Evolutionary conservation across 2,329 filamentous ascomycete species (phyloP).

Genomic region (Calonectria multiphialidica): DNA sequence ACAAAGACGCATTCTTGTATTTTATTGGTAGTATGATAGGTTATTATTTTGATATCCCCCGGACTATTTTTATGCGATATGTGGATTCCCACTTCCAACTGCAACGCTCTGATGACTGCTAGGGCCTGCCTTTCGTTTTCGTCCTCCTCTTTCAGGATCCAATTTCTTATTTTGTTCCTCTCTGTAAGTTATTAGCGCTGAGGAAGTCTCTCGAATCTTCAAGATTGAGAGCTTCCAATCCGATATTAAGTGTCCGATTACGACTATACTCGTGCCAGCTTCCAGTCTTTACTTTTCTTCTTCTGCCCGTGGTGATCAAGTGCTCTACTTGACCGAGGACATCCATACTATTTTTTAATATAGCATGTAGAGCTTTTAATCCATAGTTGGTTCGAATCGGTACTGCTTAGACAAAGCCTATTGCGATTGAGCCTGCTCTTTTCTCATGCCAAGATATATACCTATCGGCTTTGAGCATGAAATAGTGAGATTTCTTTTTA

Average conservation of each 20-base stretch:
- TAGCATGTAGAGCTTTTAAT: conserved; percentile 51
- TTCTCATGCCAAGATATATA: conserved; percentile 72
- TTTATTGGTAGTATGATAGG: conserved; percentile 40
- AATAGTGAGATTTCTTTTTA: conserved; percentile 78
- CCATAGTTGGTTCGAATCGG: conserved; percentile 51
- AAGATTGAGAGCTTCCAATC: conserved; percentile 44
- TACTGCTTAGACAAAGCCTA: conserved; percentile 52
- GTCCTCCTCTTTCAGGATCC: conserved; percentile 51
- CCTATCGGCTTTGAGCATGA: conserved; percentile 69
- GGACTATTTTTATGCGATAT: not conserved
- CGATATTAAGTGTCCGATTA: conserved; percentile 44
- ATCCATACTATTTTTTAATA: conserved; percentile 52
- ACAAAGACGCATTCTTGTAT: conserved; percentile 37
- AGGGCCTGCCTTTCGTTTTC: conserved; percentile 37
- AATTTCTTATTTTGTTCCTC: conserved; percentile 53
- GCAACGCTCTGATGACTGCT: conserved; percentile 17
- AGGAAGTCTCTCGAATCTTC: conserved; percentile 24
- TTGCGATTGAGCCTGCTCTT: conserved; percentile 70
- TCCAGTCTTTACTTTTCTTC: conserved; percentile 39
- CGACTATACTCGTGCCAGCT: conserved; percentile 46
- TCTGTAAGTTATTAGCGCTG: conserved; percentile 40
- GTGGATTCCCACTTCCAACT: conserved; percentile 1
- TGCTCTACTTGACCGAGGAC: conserved; percentile 49
- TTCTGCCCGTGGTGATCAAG: conserved; percentile 44
- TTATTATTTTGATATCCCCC: conserved; percentile 18